These are phyloP conservation scores for Volutella citrinella DNA, from an alignment of 2,329 filamentous ascomycete species.

Conservation along the genomic window DNA sequence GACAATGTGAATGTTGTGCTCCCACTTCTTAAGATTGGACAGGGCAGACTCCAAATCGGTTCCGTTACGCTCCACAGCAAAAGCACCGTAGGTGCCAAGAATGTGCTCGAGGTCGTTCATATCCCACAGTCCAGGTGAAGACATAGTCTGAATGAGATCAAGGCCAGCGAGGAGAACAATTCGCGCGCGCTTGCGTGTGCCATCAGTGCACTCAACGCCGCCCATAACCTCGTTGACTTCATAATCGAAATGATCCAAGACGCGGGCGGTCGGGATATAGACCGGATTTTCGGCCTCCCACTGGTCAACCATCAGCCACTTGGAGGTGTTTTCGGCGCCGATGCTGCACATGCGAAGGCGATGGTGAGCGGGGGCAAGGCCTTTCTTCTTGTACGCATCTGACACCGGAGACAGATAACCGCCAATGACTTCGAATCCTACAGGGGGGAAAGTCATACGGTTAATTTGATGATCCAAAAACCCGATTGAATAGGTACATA, in stretches of 20 bases:
- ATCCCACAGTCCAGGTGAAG: slow-evolving; percentile 74
- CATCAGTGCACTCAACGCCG: slow-evolving; percentile 68
- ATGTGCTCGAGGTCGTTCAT: slow-evolving; percentile 84
- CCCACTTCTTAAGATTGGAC: slow-evolving; percentile 75
- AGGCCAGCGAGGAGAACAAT: slow-evolving; percentile 81
- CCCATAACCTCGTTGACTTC: slow-evolving; percentile 80
- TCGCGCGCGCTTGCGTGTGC: slow-evolving; percentile 62
- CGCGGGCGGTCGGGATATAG: slow-evolving; percentile 85
- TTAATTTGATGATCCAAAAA: slow-evolving; percentile 1
- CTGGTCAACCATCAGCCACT: slow-evolving; percentile 77
- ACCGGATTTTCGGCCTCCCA: slow-evolving; percentile 81
- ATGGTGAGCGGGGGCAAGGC: slow-evolving; percentile 35
- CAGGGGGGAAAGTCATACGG: slow-evolving; percentile 3
- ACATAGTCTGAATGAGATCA: slow-evolving; percentile 73
- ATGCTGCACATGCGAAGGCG: slow-evolving; percentile 75
- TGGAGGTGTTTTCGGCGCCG: slow-evolving; percentile 71
- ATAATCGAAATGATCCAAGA: slow-evolving; percentile 86
- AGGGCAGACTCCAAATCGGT: slow-evolving; percentile 88
- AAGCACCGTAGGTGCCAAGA: slow-evolving; percentile 75
- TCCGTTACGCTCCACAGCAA: slow-evolving; percentile 83
- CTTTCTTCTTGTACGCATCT: slow-evolving; percentile 36
- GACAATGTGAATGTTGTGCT: slow-evolving; percentile 83
- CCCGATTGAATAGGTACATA: too few relatives aligned
- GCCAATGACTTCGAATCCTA: slow-evolving; percentile 74
- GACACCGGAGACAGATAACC: slow-evolving; percentile 51